Conservation (phyloP, 2,329 filamentous ascomycete genomes). For the Chaetoscypha palmicola region DNA sequence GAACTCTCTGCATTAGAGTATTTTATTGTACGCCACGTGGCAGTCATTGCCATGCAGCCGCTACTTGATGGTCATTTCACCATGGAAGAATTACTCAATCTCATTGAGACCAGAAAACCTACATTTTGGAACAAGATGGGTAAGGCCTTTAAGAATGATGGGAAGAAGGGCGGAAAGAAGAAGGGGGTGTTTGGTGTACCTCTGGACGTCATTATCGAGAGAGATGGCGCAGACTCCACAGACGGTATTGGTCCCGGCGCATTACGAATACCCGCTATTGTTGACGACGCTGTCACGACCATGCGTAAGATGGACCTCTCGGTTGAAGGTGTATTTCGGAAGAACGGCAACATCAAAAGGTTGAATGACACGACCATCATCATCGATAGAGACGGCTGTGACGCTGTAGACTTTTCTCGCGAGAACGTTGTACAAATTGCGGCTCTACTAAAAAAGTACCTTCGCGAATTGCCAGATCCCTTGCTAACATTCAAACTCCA, state of each 20-base stretch:
- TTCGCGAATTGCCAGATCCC: constrained; percentile 89
- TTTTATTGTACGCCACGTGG: constrained; percentile 92
- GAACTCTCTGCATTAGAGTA: constrained; percentile 93
- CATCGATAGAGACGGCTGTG: constrained; percentile 80
- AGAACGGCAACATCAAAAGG: constrained; percentile 97
- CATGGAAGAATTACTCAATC: constrained; percentile 83
- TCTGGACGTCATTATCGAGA: constrained; percentile 81
- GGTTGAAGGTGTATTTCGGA: constrained; percentile 95
- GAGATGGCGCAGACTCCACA: constrained; percentile 94
- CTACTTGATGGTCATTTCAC: constrained; percentile 84
- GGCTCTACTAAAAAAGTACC: constrained; percentile 88
- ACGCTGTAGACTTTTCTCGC: constrained; percentile 76
- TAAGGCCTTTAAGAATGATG: constrained; percentile 88
- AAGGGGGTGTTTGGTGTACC: constrained; percentile 91
- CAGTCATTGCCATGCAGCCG: constrained; percentile 90
- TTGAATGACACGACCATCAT: constrained; percentile 77
- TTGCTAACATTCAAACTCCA: constrained; percentile 94
- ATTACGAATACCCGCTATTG: constrained; percentile 81
- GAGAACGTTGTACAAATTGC: constrained; percentile 92
- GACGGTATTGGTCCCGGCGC: constrained; percentile 91
- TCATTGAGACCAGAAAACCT: constrained; percentile 88
- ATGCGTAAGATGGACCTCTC: constrained; percentile 99
- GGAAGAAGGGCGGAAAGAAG: constrained; percentile 71
- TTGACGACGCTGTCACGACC: constrained; percentile 89
- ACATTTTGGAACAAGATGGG: constrained; percentile 99